A percentile compares a stretch with the other conserved stretches of the same genome.
Evolutionary conservation across 305 asterid species (phyloP).

Genomic region (Fraxinus albicans): DNA sequence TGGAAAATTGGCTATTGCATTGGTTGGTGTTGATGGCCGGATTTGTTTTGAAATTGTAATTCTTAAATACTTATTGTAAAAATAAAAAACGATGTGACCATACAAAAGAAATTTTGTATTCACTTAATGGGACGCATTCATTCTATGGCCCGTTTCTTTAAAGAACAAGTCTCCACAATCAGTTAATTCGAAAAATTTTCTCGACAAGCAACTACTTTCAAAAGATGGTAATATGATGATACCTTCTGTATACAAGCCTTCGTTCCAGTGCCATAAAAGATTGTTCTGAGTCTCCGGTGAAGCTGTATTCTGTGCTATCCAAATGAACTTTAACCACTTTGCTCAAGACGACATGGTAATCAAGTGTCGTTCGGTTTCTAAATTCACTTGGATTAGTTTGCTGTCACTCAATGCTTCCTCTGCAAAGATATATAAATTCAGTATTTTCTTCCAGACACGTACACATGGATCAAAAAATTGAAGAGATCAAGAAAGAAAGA

Average conservation of each 20-base stretch:
- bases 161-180: neutral
- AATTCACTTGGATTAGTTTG: neutral
- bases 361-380: neutral
- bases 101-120: neutral
- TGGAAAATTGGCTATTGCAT: neutral
- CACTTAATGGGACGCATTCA: neutral
- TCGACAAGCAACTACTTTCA: neutral
- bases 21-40: neutral
- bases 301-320: neutral
- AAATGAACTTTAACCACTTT: neutral
- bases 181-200: neutral
- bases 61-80: neutral
- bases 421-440: neutral
- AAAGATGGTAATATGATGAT: no score
- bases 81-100: neutral
- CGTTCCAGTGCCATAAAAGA: neutral
- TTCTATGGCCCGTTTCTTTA: neutral
- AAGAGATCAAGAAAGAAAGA: neutral
- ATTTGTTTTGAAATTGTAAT: neutral
- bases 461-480: neutral
- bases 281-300: neutral
- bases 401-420: neutral
- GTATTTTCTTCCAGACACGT: neutral
- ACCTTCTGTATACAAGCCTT: neutral
- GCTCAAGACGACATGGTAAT: neutral